A percentile compares a stretch with the other conserved stretches of the same genome.
Evolutionary conservation across 768 basidiomycete genomes (phyloP).

Genomic region (Trametes cingulata): DNA sequence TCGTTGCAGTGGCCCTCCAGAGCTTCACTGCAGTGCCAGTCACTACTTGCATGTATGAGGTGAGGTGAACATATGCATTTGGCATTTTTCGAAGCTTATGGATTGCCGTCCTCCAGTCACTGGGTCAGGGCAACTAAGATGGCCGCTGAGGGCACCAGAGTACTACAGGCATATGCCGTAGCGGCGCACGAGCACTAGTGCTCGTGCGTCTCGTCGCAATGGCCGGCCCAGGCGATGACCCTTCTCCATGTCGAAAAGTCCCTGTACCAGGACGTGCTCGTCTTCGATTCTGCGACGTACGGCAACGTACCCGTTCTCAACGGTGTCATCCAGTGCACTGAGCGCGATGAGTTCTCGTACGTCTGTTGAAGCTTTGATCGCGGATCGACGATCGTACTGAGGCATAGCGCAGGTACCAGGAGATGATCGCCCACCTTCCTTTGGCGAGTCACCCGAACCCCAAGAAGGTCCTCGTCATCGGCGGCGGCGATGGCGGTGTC

Average conservation of each 20-base stretch:
- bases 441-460: constrained; percentile 95
- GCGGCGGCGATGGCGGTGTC: constrained; percentile 97
- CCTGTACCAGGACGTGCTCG: constrained; percentile 93
- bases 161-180: too few species aligned
- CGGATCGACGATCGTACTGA: constrained; percentile 7
- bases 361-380: constrained; percentile 33
- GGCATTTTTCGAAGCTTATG: too few species aligned
- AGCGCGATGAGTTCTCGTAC: constrained; percentile 98
- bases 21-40: too few species aligned
- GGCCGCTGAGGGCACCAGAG: too few species aligned
- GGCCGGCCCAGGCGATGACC: constrained; percentile 98
- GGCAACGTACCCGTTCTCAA: constrained; percentile 96
- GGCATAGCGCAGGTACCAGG: constrained; percentile 74
- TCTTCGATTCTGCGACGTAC: constrained; percentile 93
- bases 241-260: constrained; percentile 93
- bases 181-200: too few species aligned
- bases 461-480: constrained; percentile 93
- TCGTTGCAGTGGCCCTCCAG: too few species aligned
- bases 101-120: too few species aligned
- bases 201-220: constrained; percentile 92
- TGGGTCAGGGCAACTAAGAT: too few species aligned
- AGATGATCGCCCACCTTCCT: constrained; percentile 99
- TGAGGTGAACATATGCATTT: too few species aligned
- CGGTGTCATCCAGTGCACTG: constrained; percentile 94
- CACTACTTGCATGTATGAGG: too few species aligned